Evolutionary conservation across 2,329 filamentous ascomycete genomes (phyloP).

Genomic region (Juglanconis juglandina): DNA sequence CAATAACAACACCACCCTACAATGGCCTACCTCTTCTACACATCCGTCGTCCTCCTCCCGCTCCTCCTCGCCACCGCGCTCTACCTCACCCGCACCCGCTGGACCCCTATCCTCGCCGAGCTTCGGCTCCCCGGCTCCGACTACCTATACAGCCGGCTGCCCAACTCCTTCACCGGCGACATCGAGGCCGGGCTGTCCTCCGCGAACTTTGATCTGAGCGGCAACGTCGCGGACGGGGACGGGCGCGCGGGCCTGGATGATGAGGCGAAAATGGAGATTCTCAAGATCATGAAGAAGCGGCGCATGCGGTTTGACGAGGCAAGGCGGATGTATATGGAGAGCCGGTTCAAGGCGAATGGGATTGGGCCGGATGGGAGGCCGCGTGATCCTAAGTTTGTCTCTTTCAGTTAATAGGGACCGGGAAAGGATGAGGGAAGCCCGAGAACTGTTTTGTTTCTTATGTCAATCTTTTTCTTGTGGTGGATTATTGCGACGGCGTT

Average conservation of each 20-base stretch:
- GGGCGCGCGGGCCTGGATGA: conserved; percentile 77
- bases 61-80: conserved; percentile 70
- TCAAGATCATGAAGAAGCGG: conserved; percentile 84
- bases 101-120: conserved; percentile 61
- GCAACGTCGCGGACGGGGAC: conserved; percentile 79
- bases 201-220: conserved; percentile 74
- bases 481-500: conserved; percentile 10
- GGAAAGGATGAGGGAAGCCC: neutral
- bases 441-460: neutral
- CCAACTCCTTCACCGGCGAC: conserved; percentile 74
- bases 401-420: conserved; percentile 62
- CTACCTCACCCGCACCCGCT: conserved; percentile 75
- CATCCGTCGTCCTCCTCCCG: conserved; percentile 62
- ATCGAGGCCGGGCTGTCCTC: conserved; percentile 84
- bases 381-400: conserved; percentile 91
- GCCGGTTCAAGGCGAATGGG: conserved; percentile 78
- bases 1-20: conserved; percentile 22
- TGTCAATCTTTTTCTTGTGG: neutral
- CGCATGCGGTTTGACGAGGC: conserved; percentile 88
- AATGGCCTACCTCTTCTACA: conserved; percentile 82
- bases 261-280: conserved; percentile 74
- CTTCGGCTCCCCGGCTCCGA: conserved; percentile 50
- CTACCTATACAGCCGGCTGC: conserved; percentile 74
- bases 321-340: conserved; percentile 78
- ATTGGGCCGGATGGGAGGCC: conserved; percentile 87